Evolutionary conservation across 306 rosid genomes (phyloP), one percentile per base, ranked within the genome.

Genomic region (Trifolium pratense): DNA sequence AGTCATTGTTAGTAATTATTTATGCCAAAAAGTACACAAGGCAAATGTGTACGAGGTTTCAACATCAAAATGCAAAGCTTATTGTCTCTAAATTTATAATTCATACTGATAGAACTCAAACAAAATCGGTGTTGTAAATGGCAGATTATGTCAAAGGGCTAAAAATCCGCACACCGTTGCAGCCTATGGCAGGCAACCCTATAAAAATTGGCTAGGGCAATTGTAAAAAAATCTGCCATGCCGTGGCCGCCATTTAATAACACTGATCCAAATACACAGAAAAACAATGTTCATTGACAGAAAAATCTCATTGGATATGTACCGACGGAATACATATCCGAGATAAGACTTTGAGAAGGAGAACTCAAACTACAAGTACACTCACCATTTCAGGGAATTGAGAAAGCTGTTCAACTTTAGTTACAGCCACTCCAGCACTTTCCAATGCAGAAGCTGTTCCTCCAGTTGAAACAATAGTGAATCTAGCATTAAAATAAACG

Each of bases 301-400:
- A 25, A 57, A 57, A 25, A 57, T 57, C 63, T 57, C 6, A 12
- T n/a, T 0, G 3, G 4, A 25, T 23, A 21, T 56, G 16, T 23
- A 56, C 34, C 16, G 23, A 12, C 0, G 62, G 34, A 23, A n/a
- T n/a, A 23, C 23, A 36, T 23, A 61, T 34, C 12, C 10, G 1
- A 43, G 5, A 43, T 43, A 5, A 52, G 61, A 63, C 15, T 66
- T 75, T 68, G 9, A 12, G 37, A 77, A n/a, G 49, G 59, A 61
- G n/a, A 69, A 71, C 56, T 63, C 17, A 53, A 53, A 42, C 52
- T 32, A 59, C 20, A 49, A n/a, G 42, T 11, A 37, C 40, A 34
- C 92, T 73, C 79, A 91, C 98, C 96, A 94, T 94, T 79, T 94
- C 98, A 14, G 97, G 97, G 78, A 94, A 94, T 64, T 78, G 70